Percentiles rank a stretch among this genome's conserved stretches.
phyloP scores from a whole-genome alignment of 176 grass and related monocot genomes.

The Guadua angustifolia region DNA sequence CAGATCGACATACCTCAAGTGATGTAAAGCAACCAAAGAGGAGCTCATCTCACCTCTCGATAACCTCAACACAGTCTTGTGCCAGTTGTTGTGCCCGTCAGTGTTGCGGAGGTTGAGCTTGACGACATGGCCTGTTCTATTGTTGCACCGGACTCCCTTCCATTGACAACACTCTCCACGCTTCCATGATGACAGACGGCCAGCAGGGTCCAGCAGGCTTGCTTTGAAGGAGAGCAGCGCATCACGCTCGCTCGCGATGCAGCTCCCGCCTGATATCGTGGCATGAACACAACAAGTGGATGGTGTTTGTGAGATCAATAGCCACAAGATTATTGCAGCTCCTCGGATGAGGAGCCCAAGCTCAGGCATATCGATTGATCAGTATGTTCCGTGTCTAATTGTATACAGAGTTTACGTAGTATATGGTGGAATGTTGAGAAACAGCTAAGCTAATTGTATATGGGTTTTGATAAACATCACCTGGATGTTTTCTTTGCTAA shows the following conservation, averaged over 20 bases:
- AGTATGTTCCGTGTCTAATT: not conserved
- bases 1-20: too few relatives aligned
- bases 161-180: not conserved
- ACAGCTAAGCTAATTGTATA: too few relatives aligned
- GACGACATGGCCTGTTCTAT: too few relatives aligned
- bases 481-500: too few relatives aligned
- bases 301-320: not conserved
- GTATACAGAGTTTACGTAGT: not conserved
- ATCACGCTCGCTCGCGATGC: not conserved
- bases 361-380: not conserved
- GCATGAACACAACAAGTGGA: not conserved
- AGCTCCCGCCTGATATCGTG: not conserved
- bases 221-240: slow-evolving; percentile 42
- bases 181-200: slow-evolving; percentile 37
- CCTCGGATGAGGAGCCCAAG: not conserved
- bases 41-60: too few relatives aligned
- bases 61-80: too few relatives aligned
- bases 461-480: too few relatives aligned
- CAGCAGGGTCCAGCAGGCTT: slow-evolving; percentile 5
- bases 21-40: too few relatives aligned
- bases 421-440: too few relatives aligned
- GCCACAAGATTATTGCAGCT: not conserved
- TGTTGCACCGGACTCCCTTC: too few relatives aligned
- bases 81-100: too few relatives aligned
- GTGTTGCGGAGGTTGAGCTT: too few relatives aligned